Base-by-base conservation (phyloP, 805 yeast species). In the Yarrowia deformans region DNA sequence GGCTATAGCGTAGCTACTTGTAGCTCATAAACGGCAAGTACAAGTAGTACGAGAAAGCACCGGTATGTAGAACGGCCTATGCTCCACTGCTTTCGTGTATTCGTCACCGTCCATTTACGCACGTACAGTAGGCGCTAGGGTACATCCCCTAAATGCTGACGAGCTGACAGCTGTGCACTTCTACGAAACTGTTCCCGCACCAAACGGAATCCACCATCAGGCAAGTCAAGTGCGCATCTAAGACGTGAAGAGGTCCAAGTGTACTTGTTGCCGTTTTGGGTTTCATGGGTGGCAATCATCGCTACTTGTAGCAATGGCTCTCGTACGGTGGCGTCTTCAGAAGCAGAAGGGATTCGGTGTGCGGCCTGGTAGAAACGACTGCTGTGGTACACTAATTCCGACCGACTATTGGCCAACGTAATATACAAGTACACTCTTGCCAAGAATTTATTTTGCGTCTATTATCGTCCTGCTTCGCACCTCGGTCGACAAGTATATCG, bases 211-310 rank as follows among this genome's bases (percentile, higher is more conserved):
- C 29, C 2, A 39, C 39, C 19, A 23, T 48, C 54, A 32, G 39
- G 54, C 54, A 49, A 48, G 54, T 32, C 54, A 49, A 49, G 39
- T 32, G 54, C 19, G 42, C 43, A 34, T 50, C 29, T 3, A 1
- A 37, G 58, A 35, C 12, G 58, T 52, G 18, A 19, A 52, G 43
- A 29, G 43, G 16, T 14, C 52, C 16, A 35, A 8, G 34, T 23
- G n/a, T 54, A 54, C 60, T 37, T 54, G 13, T 54, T 54, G 58
- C 58, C 60, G 43, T 54, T 54, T 54, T 54, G 60, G 60, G 60
- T 54, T 54, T 14, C 3, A 16, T 6, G 6, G 42, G 58, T 39
- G 23, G 43, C 45, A 19, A 39, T 8, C 18, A 35, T 35, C 29
- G 29, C 29, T 23, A 23, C 29, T 23, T 23, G 29, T 23, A 23